Percentiles rank a stretch among this genome's conserved stretches.
These are phyloP conservation scores for Kalaharituber pfeilii DNA, from an alignment of 2,329 filamentous ascomycete species.

Conservation along the genomic window DNA sequence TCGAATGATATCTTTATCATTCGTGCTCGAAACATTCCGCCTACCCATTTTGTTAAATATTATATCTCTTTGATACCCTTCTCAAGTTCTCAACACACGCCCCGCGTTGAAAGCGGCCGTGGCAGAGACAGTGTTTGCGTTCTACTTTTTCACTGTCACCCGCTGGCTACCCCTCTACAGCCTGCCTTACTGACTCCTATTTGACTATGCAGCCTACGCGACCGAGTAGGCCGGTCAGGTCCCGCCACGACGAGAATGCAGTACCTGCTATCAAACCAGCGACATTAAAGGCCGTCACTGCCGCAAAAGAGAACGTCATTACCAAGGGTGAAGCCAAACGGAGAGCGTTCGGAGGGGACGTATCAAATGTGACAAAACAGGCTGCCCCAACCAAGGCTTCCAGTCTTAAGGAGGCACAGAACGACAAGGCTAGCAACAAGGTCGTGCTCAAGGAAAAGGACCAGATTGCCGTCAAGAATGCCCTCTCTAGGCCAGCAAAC, in stretches of 20 bases:
- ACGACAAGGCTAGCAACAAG: background rate
- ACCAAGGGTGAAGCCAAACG: background rate
- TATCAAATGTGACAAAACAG: background rate
- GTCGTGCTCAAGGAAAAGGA: slow-evolving; percentile 10
- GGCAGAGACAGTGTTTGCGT: too few relatives aligned
- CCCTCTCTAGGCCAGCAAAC: slow-evolving; percentile 16
- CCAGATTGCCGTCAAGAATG: slow-evolving; percentile 10
- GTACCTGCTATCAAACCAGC: slow-evolving; percentile 40
- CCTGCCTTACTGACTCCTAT: too few relatives aligned
- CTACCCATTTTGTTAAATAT: too few relatives aligned
- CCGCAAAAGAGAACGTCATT: slow-evolving; percentile 17
- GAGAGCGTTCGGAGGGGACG: background rate
- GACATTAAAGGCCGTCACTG: slow-evolving; percentile 50
- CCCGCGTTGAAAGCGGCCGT: too few relatives aligned
- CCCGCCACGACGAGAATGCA: slow-evolving; percentile 54
- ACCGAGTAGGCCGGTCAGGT: slow-evolving; percentile 40
- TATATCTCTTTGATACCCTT: too few relatives aligned
- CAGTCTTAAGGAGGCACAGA: background rate
- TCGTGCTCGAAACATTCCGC: too few relatives aligned
- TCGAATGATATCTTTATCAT: too few relatives aligned
- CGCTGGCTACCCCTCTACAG: too few relatives aligned
- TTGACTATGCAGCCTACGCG: slow-evolving; percentile 62
- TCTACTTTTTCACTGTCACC: too few relatives aligned
- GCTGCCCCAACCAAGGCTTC: background rate
- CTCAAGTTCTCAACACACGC: too few relatives aligned